Percentiles rank a stretch among this genome's conserved stretches.
These are phyloP conservation scores for Kurtzmaniella fragi DNA, from an alignment of 805 yeast genomes.

Conservation along the genomic window DNA sequence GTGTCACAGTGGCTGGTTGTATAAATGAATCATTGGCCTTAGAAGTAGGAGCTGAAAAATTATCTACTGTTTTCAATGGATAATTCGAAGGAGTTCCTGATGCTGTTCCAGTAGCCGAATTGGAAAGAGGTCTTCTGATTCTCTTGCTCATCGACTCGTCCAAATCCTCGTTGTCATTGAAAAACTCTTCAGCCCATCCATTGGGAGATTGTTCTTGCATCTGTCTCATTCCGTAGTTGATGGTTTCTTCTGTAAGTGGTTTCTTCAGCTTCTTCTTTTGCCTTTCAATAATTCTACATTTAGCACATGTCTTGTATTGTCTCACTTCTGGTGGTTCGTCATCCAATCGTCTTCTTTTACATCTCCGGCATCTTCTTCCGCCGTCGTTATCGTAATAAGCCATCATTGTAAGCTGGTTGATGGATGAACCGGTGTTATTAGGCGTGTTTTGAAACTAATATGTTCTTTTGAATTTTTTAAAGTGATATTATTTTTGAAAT, in stretches of 20 bases:
- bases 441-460: neutral
- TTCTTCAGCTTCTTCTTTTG: slow-evolving; percentile 38
- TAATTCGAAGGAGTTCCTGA: slow-evolving; percentile 1
- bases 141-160: slow-evolving; percentile 13
- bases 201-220: slow-evolving; percentile 29
- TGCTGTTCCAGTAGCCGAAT: slow-evolving; percentile 4
- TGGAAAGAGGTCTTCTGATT: slow-evolving; percentile 3
- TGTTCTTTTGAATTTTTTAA: too few relatives aligned
- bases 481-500: too few relatives aligned
- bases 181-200: slow-evolving; percentile 2
- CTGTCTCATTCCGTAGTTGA: slow-evolving; percentile 42
- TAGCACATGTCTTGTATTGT: slow-evolving; percentile 54
- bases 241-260: slow-evolving; percentile 43
- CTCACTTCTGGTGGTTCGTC: slow-evolving; percentile 53
- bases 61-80: too few relatives aligned
- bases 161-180: slow-evolving; percentile 24
- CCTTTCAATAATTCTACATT: slow-evolving; percentile 53
- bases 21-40: too few relatives aligned
- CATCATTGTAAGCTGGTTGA: neutral
- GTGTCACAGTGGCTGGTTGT: too few relatives aligned
- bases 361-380: slow-evolving; percentile 47
- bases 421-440: too few relatives aligned
- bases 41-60: too few relatives aligned
- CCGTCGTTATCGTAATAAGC: slow-evolving; percentile 8
- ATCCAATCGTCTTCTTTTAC: slow-evolving; percentile 50